Evolutionary conservation across 108 stramenopile genomes (phyloP).

Genomic region (Fragilariopsis cylindrus): DNA sequence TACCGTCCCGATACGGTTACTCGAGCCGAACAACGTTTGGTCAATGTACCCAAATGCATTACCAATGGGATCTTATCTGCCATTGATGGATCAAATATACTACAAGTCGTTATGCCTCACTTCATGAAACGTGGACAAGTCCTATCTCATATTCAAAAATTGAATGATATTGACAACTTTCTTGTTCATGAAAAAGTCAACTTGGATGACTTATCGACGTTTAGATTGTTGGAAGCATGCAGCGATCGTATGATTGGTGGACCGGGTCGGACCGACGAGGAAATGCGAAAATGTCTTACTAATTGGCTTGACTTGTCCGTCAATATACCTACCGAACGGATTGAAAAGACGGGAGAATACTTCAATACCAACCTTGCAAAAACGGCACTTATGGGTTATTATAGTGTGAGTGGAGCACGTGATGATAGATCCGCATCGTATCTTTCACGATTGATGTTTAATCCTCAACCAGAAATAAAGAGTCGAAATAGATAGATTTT

Average conservation of each 20-base stretch:
- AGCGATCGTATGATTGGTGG: slow-evolving; percentile 69
- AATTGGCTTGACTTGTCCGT: slow-evolving; percentile 66
- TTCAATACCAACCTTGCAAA: slow-evolving; percentile 84
- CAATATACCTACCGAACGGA: slow-evolving; percentile 37
- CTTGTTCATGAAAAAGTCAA: slow-evolving; percentile 59
- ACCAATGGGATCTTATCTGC: slow-evolving; percentile 56
- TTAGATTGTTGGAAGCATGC: slow-evolving; percentile 64
- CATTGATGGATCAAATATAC: slow-evolving; percentile 46
- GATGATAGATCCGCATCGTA: slow-evolving; percentile 54
- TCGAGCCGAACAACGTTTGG: slow-evolving; percentile 34
- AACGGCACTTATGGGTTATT: slow-evolving; percentile 61
- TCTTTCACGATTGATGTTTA: slow-evolving; percentile 48
- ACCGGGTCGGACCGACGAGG: slow-evolving; percentile 53
- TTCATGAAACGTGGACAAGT: slow-evolving; percentile 66
- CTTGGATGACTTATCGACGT: slow-evolving; percentile 35
- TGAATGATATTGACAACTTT: slow-evolving; percentile 70
- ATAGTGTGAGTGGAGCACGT: slow-evolving; percentile 58
- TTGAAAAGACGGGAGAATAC: slow-evolving; percentile 26
- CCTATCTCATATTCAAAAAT: slow-evolving; percentile 50
- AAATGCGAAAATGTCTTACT: slow-evolving; percentile 50
- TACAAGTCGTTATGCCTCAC: slow-evolving; percentile 53
- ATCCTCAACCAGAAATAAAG: slow-evolving; percentile 10
- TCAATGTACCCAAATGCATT: slow-evolving; percentile 51
- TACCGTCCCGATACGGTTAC: slow-evolving; percentile 33
- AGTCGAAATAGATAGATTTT: background rate